Evolutionary conservation across 2,329 filamentous ascomycete species (phyloP).

Genomic region (Paecilomyces fulvus): DNA sequence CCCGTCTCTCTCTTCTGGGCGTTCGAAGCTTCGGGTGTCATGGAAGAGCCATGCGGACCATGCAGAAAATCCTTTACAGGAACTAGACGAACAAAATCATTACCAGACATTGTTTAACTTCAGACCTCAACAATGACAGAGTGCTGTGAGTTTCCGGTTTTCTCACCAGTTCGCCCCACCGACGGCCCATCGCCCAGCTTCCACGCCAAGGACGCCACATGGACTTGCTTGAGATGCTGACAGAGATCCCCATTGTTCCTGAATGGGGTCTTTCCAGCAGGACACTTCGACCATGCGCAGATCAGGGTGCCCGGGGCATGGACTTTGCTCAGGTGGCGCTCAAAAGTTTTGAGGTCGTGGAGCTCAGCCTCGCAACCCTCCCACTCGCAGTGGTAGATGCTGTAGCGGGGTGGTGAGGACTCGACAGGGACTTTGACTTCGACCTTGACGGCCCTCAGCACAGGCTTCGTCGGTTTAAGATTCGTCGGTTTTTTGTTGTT

Average conservation of each 20-base stretch:
- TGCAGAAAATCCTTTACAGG: slow-evolving; percentile 37
- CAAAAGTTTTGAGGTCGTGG: slow-evolving; percentile 53
- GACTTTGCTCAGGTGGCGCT: slow-evolving; percentile 50
- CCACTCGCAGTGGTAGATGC: slow-evolving; percentile 52
- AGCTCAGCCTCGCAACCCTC: slow-evolving; percentile 47
- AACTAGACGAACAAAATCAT: slow-evolving; percentile 3
- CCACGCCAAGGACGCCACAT: slow-evolving; percentile 49
- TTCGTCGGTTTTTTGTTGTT: slow-evolving; percentile 18
- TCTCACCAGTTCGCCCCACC: slow-evolving; percentile 49
- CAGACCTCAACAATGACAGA: slow-evolving; percentile 22
- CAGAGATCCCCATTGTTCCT: slow-evolving; percentile 32
- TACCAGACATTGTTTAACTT: slow-evolving; percentile 4
- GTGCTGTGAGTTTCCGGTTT: slow-evolving; percentile 6
- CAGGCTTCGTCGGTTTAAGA: slow-evolving; percentile 8
- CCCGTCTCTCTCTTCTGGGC: slow-evolving; percentile 13
- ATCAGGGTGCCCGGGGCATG: slow-evolving; percentile 34
- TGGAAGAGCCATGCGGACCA: slow-evolving; percentile 37
- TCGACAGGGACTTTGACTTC: slow-evolving; percentile 12
- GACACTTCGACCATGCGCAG: slow-evolving; percentile 14
- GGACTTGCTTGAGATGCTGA: slow-evolving; percentile 43
- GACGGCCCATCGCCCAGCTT: slow-evolving; percentile 52
- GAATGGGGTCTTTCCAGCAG: slow-evolving; percentile 11
- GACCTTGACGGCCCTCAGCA: slow-evolving; percentile 5
- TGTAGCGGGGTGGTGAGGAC: slow-evolving; percentile 15
- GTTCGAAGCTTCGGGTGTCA: slow-evolving; percentile 37